Conservation (phyloP, 805 yeast genomes). For the Saturnispora hagleri region DNA sequence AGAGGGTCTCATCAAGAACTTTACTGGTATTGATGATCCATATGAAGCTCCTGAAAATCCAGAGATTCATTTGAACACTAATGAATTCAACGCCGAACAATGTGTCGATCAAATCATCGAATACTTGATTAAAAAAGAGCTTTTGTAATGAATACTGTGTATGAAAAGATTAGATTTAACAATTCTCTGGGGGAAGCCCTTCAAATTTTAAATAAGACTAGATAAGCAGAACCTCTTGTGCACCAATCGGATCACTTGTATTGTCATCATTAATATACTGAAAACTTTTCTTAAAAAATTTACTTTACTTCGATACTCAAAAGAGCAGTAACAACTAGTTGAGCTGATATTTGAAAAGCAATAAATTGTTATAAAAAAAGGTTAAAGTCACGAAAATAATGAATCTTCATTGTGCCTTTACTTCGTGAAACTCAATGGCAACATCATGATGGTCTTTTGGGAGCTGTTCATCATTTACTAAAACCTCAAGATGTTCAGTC, state of each 20-base stretch:
- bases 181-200: neutral
- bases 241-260: no score
- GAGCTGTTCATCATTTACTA: neutral
- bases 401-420: no score
- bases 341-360: no score
- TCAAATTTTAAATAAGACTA: no score
- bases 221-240: no score
- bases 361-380: no score
- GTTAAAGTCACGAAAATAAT: no score
- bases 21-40: constrained; percentile 94
- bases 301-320: neutral
- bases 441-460: no score
- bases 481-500: constrained; percentile 11
- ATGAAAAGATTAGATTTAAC: neutral
- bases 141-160: constrained; percentile 6
- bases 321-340: no score
- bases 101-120: constrained; percentile 65
- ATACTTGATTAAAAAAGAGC: constrained; percentile 36
- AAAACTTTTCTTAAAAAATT: neutral
- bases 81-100: constrained; percentile 65
- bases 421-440: no score
- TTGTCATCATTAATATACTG: no score
- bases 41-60: constrained; percentile 86
- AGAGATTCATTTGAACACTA: constrained; percentile 74
- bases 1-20: constrained; percentile 87